Evolutionary conservation across 1,139 yeast genomes (phyloP).

Genomic region (Hanseniaspora sp.): DNA sequence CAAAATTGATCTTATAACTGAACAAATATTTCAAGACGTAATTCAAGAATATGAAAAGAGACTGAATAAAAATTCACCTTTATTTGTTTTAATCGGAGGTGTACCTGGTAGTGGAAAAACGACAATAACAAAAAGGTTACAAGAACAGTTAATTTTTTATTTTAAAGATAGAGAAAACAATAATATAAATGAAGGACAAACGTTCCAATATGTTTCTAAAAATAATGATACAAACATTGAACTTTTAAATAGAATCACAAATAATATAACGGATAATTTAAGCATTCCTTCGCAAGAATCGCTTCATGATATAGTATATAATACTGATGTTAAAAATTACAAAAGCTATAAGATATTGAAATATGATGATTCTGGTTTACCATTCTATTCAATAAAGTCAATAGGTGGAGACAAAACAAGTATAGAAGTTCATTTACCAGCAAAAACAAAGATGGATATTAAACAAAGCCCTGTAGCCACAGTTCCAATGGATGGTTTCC

Average conservation of each 20-base stretch:
- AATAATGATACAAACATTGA: not conserved
- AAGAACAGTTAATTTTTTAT: not conserved
- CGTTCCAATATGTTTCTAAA: not conserved
- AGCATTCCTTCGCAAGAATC: no score
- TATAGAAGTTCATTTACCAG: not conserved
- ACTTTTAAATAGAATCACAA: not conserved
- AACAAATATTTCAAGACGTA: not conserved
- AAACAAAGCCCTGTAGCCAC: slow-evolving; percentile 30
- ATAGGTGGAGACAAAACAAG: slow-evolving; percentile 1
- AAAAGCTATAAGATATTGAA: slow-evolving; percentile 4
- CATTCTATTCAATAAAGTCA: slow-evolving; percentile 18
- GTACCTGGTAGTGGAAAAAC: slow-evolving; percentile 10
- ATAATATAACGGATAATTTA: not conserved
- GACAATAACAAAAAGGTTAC: not conserved
- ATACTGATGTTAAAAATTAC: not conserved
- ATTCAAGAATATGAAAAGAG: not conserved
- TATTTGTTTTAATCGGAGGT: slow-evolving; percentile 6
- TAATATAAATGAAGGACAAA: not conserved
- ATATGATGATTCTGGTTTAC: slow-evolving; percentile 20
- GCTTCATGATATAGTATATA: slow-evolving; percentile 14
- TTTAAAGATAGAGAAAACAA: slow-evolving; percentile 18
- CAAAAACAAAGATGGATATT: not conserved
- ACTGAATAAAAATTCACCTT: not conserved
- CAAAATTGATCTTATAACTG: not conserved
- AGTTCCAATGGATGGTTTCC: slow-evolving; percentile 76